phyloP scores from a whole-genome alignment of 2,329 filamentous ascomycete species.

The Ceratocystiopsis sp. region DNA sequence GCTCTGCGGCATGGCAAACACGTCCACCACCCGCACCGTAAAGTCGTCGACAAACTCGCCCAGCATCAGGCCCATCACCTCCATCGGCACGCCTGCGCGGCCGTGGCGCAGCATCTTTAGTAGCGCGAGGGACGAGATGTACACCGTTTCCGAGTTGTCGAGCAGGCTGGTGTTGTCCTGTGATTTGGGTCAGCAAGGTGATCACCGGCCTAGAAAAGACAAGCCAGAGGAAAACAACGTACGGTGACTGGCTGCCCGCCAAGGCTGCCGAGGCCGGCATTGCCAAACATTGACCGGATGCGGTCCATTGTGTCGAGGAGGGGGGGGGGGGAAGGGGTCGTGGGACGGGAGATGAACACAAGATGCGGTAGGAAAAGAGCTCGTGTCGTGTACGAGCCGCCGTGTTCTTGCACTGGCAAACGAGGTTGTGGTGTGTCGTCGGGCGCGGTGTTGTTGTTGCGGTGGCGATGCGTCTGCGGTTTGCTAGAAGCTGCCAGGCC shows the following conservation, averaged over 20 bases:
- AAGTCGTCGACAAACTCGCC: conserved; percentile 99
- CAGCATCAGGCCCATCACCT: conserved; percentile 98
- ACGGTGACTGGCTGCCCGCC: conserved; percentile 44
- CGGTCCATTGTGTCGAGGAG: conserved; percentile 54
- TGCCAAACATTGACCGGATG: conserved; percentile 74
- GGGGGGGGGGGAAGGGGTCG: not conserved
- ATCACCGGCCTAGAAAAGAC: no score
- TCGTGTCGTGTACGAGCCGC: not conserved
- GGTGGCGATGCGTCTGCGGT: conserved; percentile 7
- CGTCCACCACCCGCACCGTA: conserved; percentile 93
- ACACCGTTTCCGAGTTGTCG: conserved; percentile 98
- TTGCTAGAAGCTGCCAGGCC: not conserved
- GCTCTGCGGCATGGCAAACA: conserved; percentile 98
- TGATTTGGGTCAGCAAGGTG: not conserved
- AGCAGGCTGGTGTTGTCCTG: conserved; percentile 84
- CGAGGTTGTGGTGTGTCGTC: not conserved
- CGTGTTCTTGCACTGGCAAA: no score
- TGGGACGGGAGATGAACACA: conserved; percentile 4
- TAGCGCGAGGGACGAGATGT: conserved; percentile 92
- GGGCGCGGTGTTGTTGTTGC: not conserved
- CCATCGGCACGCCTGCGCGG: conserved; percentile 95
- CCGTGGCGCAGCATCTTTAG: conserved; percentile 98
- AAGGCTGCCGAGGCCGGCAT: conserved; percentile 51
- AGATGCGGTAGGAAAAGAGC: not conserved
- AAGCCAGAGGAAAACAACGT: conserved; percentile 16